Conservation (phyloP, 805 yeast genomes). For the Groenewaldozyma tartarivorans region DNA sequence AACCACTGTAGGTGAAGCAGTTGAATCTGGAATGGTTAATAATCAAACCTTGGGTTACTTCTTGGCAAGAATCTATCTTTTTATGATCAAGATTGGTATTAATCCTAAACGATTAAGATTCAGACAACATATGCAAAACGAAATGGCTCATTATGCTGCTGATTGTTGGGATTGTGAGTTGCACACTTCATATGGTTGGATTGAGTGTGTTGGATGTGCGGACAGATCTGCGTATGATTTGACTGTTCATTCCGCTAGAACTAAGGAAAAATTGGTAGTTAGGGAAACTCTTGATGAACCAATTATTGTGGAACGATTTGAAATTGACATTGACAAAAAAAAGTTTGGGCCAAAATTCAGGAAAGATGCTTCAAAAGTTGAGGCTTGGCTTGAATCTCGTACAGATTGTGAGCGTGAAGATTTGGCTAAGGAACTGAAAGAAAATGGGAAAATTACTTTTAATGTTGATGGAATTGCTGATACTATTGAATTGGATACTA, state of each 20-base stretch:
- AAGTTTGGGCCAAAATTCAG: constrained; percentile 97
- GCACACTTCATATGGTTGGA: constrained; percentile 95
- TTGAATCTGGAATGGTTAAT: constrained; percentile 76
- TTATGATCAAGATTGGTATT: constrained; percentile 83
- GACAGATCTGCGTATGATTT: constrained; percentile 98
- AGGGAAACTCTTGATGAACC: constrained; percentile 87
- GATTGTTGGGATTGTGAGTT: constrained; percentile 99
- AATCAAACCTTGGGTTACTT: constrained; percentile 96
- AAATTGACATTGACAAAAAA: constrained; percentile 84
- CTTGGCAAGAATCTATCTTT: constrained; percentile 82
- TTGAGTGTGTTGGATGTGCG: constrained; percentile 99
- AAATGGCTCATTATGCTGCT: constrained; percentile 99
- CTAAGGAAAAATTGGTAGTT: constrained; percentile 90
- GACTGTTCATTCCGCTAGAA: constrained; percentile 88
- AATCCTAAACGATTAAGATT: constrained; percentile 77
- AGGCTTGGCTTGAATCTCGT: constrained; percentile 63
- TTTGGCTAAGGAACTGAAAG: constrained; percentile 56
- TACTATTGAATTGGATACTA: constrained; percentile 61
- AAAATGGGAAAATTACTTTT: constrained; percentile 55
- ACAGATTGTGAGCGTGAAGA: constrained; percentile 79
- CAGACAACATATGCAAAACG: constrained; percentile 97
- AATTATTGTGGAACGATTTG: constrained; percentile 67
- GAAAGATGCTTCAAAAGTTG: constrained; percentile 91
- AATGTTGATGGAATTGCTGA: constrained; percentile 52
- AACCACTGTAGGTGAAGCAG: constrained; percentile 84